Evolutionary conservation across 345 rosid genomes (phyloP), one percentile per base, ranked within the genome.

Genomic region (Aquilaria sinensis): DNA sequence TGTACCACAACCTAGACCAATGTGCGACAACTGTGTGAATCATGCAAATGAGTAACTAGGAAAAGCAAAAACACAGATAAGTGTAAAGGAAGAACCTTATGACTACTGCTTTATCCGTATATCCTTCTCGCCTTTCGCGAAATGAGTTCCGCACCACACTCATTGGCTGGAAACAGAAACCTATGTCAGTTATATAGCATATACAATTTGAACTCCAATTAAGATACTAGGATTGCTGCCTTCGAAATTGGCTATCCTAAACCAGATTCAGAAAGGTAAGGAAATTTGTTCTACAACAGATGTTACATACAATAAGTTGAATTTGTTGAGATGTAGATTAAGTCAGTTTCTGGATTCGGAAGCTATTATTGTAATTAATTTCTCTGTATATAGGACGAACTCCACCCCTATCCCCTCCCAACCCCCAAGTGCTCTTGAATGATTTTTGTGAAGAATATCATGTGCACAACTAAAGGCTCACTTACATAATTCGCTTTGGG

Each of bases 401-500:
- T 23, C 23, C 23, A 23, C 23, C 23, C 23, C 23, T 23, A 23
- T 23, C 23, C 23, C 23, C 23, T 23, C 23, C 23, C 23, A 23
- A 23, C 23, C 23, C 23, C 23, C 23, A 23, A 23, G 23, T 23
- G 23, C 23, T 23, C 23, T 23, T 37, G 43, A 37, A 37, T 9
- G 8, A 37, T 37, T 37, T 9, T 37, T 37, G 43, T 33, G 46
- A 50, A 64, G n/a, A 45, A 45, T 8, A 63, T 13, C 11, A 53
- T 7, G 31, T 8, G 31, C 46, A 62, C 33, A 47, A 51, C 61
- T 2, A 53, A 67, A 12, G 41, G 46, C 45, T 16, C 34, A 72
- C 98, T 84, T 82, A 93, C 99, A 78, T 90, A 92, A 78, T 94
- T 94, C 57, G 85, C 75, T 74, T 94, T 94, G 10, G 92, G 95